phyloP scores from a whole-genome alignment of 1,284 basidiomycete genomes.

The Ceraceosorus guamensis region DNA sequence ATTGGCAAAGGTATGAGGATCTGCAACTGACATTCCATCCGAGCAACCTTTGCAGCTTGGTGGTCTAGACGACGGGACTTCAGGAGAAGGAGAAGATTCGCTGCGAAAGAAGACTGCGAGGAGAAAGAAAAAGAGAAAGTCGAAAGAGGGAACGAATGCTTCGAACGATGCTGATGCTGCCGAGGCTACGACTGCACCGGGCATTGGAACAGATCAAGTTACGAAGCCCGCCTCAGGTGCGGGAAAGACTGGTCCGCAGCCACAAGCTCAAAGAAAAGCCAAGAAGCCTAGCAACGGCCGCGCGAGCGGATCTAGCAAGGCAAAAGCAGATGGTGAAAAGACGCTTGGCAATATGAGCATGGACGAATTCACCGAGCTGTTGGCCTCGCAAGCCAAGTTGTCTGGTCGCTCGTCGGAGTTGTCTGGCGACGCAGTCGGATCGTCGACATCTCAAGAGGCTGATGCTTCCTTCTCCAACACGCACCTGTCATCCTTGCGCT shows the following conservation, averaged over 20 bases:
- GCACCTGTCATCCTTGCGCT: conserved; percentile 18
- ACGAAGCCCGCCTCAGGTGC: too few species aligned
- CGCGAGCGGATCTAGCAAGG: background rate
- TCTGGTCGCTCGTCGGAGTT: background rate
- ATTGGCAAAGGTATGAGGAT: too few species aligned
- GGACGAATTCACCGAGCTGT: background rate
- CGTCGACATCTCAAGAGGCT: background rate
- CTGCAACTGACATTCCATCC: too few species aligned
- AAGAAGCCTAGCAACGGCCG: background rate
- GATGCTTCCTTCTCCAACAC: too few species aligned
- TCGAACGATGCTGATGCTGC: too few species aligned
- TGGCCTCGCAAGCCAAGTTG: background rate
- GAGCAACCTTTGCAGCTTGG: too few species aligned
- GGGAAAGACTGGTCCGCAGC: too few species aligned
- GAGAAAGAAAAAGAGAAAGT: background rate
- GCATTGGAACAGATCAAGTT: too few species aligned
- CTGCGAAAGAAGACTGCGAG: background rate
- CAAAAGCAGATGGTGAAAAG: background rate
- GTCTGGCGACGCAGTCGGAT: background rate
- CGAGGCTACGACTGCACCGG: too few species aligned
- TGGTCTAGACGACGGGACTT: too few species aligned
- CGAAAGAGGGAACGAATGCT: too few species aligned
- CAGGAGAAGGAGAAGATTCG: too few species aligned
- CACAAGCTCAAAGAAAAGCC: background rate
- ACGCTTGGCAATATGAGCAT: background rate